Conservation (phyloP, 2,329 filamentous ascomycete genomes). For the Exophiala calicioides region DNA sequence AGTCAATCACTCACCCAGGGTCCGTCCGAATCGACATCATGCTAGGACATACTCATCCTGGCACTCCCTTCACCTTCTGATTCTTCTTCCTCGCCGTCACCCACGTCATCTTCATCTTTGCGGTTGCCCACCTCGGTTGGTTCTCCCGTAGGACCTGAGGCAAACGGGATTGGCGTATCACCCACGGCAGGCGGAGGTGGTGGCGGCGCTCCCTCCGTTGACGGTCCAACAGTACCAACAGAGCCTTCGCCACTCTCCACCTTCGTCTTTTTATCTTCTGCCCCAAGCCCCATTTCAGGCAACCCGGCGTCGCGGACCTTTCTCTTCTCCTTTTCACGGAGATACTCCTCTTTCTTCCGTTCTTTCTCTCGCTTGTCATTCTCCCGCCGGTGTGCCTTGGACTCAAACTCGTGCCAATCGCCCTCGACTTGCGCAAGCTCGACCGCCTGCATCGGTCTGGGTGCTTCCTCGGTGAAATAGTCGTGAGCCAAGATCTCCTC, state of each 20-base stretch:
- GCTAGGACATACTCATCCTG: slow-evolving; percentile 31
- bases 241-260: too few relatives aligned
- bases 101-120: slow-evolving; percentile 17
- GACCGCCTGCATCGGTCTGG: slow-evolving; percentile 71
- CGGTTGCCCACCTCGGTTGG: slow-evolving; percentile 1
- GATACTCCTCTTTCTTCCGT: slow-evolving; percentile 53
- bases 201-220: slow-evolving; percentile 3
- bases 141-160: slow-evolving; percentile 3
- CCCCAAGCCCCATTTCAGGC: slow-evolving; percentile 8
- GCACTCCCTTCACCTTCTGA: slow-evolving; percentile 31
- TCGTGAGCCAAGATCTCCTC: slow-evolving; percentile 80
- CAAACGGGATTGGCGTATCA: too few relatives aligned
- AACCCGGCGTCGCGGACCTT: slow-evolving; percentile 40
- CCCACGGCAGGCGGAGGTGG: slow-evolving; percentile 15
- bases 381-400: slow-evolving; percentile 88
- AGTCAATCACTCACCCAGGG: too few relatives aligned
- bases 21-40: too few relatives aligned
- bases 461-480: slow-evolving; percentile 85
- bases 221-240: slow-evolving; percentile 4
- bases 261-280: slow-evolving; percentile 17
- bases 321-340: slow-evolving; percentile 48
- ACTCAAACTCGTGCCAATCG: slow-evolving; percentile 99
- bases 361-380: slow-evolving; percentile 69
- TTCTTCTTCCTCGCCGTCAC: too few relatives aligned
- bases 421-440: slow-evolving; percentile 83